phyloP scores from a whole-genome alignment of 345 rosid genomes.

The Carallia brachiata region DNA sequence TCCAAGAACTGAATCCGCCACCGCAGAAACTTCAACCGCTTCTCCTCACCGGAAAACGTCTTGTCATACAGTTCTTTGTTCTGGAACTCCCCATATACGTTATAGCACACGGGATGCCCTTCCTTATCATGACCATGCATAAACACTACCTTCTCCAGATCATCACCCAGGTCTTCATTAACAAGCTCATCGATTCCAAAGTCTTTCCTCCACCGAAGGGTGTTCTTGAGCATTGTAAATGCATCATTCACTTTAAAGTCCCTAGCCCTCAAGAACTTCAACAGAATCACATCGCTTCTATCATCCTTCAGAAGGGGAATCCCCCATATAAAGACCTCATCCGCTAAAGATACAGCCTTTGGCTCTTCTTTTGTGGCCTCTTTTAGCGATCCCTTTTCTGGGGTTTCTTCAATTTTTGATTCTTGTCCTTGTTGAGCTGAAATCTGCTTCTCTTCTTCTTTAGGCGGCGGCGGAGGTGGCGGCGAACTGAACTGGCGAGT shows the following conservation, averaged over 20 bases:
- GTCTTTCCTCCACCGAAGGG: conserved; percentile 65
- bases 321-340: conserved; percentile 61
- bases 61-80: conserved; percentile 77
- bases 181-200: conserved; percentile 64
- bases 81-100: conserved; percentile 87
- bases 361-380: conserved; percentile 24
- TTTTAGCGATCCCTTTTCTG: conserved; percentile 13
- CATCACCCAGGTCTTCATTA: conserved; percentile 75
- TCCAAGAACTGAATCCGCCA: conserved; percentile 94
- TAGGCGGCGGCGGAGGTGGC: conserved; percentile 19
- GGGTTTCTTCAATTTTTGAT: conserved; percentile 22
- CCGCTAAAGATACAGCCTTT: conserved; percentile 25
- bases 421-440: conserved; percentile 6
- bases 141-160: conserved; percentile 79
- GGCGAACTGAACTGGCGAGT: conserved; percentile 50
- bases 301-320: conserved; percentile 75
- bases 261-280: conserved; percentile 77
- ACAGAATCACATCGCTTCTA: conserved; percentile 62
- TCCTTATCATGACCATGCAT: conserved; percentile 83
- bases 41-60: conserved; percentile 71
- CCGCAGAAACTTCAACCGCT: conserved; percentile 62
- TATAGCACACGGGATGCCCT: conserved; percentile 87
- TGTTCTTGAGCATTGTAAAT: conserved; percentile 66
- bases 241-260: conserved; percentile 79
- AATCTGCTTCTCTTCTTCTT: conserved; percentile 27